Evolutionary conservation across 805 yeast species (phyloP).

Genomic region (Saccharomycopsis oosterbeekiorum): DNA sequence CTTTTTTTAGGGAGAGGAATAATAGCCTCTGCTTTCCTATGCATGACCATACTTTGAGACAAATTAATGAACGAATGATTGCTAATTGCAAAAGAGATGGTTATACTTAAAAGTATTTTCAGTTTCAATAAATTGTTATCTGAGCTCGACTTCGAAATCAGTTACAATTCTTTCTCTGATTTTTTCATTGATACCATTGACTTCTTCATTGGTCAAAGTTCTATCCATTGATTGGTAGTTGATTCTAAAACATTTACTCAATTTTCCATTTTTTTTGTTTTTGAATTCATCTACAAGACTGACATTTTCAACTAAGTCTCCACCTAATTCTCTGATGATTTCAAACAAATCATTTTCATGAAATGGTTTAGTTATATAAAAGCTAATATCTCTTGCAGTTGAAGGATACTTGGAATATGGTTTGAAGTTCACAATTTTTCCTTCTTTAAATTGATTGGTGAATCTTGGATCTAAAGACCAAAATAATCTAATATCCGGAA

Average conservation of each 20-base stretch:
- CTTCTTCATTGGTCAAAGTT: constrained; percentile 74
- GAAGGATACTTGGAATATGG: constrained; percentile 92
- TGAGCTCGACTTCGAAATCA: neutral
- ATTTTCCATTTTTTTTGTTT: constrained; percentile 72
- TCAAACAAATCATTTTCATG: constrained; percentile 95
- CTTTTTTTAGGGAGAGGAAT: too few species aligned
- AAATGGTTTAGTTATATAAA: constrained; percentile 63
- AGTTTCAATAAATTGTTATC: neutral
- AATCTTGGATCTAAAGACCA: constrained; percentile 85
- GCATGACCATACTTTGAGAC: too few species aligned
- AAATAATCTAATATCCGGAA: constrained; percentile 89
- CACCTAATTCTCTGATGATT: constrained; percentile 57
- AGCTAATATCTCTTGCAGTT: constrained; percentile 77
- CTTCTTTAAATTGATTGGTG: constrained; percentile 55
- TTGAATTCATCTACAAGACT: constrained; percentile 67
- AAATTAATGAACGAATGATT: neutral
- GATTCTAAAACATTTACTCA: constrained; percentile 79
- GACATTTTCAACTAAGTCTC: constrained; percentile 85
- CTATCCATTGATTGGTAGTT: constrained; percentile 95
- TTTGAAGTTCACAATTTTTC: constrained; percentile 58
- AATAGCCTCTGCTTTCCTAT: too few species aligned
- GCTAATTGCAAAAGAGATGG: neutral
- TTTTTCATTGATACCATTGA: constrained; percentile 59
- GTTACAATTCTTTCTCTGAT: constrained; percentile 47
- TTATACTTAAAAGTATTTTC: too few species aligned